These are phyloP conservation scores for Striga hermonthica DNA, from an alignment of 305 asterid species.

Conservation along the genomic window DNA sequence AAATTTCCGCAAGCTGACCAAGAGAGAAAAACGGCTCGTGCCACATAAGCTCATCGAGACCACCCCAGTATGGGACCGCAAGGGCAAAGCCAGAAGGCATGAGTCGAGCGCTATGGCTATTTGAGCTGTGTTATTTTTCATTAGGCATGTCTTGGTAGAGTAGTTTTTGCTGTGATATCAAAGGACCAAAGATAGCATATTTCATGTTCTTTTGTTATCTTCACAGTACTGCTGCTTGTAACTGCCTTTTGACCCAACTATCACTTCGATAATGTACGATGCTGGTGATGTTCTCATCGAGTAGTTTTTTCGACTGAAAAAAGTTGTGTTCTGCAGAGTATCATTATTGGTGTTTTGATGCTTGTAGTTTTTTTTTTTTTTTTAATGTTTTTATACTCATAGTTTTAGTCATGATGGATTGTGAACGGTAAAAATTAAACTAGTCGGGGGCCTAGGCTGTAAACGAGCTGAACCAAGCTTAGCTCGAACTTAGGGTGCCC, in stretches of 20 bases:
- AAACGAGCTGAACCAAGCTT: no score
- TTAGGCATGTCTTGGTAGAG: not conserved
- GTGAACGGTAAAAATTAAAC: no score
- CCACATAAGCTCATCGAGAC: constrained; percentile 86
- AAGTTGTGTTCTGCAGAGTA: no score
- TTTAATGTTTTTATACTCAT: no score
- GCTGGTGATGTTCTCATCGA: not conserved
- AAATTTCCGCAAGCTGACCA: constrained; percentile 64
- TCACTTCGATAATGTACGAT: not conserved
- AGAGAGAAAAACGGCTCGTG: constrained; percentile 68
- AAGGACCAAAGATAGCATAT: constrained; percentile 8
- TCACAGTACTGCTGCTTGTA: not conserved
- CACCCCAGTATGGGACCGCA: constrained; percentile 91
- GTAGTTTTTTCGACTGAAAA: no score
- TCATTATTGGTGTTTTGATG: no score
- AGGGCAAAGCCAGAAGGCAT: constrained; percentile 41
- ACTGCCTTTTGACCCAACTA: not conserved
- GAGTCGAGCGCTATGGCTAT: constrained; percentile 35
- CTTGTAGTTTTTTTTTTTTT: no score
- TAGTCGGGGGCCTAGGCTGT: no score
- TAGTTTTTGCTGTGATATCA: no score
- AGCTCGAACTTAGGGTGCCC: no score
- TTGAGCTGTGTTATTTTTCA: constrained; percentile 22
- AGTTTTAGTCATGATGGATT: no score
- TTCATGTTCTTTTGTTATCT: constrained; percentile 22